phyloP scores from a whole-genome alignment of 805 yeast genomes.

The Clavispora asparagi region DNA sequence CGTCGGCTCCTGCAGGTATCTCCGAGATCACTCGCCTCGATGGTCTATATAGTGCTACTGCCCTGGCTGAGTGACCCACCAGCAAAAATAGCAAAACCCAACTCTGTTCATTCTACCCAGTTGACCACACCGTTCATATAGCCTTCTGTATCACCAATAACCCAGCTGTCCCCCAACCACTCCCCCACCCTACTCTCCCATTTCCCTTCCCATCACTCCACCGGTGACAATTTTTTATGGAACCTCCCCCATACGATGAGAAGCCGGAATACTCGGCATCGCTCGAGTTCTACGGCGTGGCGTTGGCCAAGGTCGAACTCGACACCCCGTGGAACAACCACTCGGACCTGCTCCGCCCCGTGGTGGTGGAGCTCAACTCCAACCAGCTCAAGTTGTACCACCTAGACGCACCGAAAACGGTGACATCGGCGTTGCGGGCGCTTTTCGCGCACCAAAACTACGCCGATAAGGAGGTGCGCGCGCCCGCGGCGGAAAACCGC shows the following conservation, averaged over 20 bases:
- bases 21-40: background rate
- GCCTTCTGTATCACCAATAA: too few relatives aligned
- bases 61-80: too few relatives aligned
- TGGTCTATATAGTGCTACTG: background rate
- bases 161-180: too few relatives aligned
- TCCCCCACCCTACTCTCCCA: background rate
- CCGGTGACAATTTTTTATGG: background rate
- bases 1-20: background rate
- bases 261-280: conserved; percentile 30
- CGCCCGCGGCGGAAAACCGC: conserved; percentile 2
- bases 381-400: conserved; percentile 33
- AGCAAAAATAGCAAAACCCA: too few relatives aligned
- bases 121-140: too few relatives aligned
- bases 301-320: conserved; percentile 32
- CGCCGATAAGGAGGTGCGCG: conserved; percentile 6
- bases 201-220: too few relatives aligned
- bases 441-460: conserved; percentile 28
- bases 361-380: conserved; percentile 34
- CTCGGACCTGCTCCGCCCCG: conserved; percentile 29
- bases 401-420: conserved; percentile 18
- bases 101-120: too few relatives aligned
- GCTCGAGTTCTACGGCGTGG: conserved; percentile 27
- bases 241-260: conserved; percentile 13
- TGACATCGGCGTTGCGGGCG: conserved; percentile 21
- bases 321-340: conserved; percentile 30